Base-by-base conservation (phyloP, 2,329 filamentous ascomycete species). In the Apiospora saccharicola region DNA sequence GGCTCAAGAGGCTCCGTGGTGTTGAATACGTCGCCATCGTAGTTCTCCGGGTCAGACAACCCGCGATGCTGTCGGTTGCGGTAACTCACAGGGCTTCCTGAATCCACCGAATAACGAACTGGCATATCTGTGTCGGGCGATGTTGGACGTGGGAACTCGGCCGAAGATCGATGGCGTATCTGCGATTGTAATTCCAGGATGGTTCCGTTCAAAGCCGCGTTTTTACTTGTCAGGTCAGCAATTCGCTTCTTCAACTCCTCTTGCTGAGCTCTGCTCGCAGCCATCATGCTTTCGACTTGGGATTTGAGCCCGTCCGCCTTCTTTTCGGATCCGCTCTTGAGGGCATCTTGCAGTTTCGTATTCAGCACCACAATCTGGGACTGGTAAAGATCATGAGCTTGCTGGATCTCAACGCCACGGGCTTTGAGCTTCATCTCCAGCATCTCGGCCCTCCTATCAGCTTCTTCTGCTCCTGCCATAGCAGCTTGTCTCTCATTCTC, bases 401-500 rank as follows among this genome's bases (percentile, higher is more conserved):
- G 82, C 70, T 83, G 80, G 1, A 88, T 78, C 68, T 90, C 87
- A n/a, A 78, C 76, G 64, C 88, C 85, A 26, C 83, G 82, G 7
- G 85, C 87, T 57, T 79, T 82, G 73, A 95, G 82, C 75, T 90
- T 87, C 83, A 91, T 83, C 67, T 86, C 85, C 30, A 93, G 83
- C 71, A 87, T 84, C 75, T 91, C 87, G 8, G 91, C 86, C 69
- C 89, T 87, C 71, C 86, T 88, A 49, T 90, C 86, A 16, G 91
- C 86, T 43, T 88, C 84, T 22, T 89, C 87, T 1, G 90, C 88
- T 41, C 88, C 86, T n/a, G 88, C 86, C 67, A 89, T 85, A 0
- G 89, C 87, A 26, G 83, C 82, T 71, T 91, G 86, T 53, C 90
- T 86, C 73, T 91, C 89, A 46, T 88, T 83, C 76, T 94, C 90